Evolutionary conservation across 2,329 filamentous ascomycete genomes (phyloP), one percentile per base, ranked within the genome.

Genomic region (Dryadomyces quercivorus): DNA sequence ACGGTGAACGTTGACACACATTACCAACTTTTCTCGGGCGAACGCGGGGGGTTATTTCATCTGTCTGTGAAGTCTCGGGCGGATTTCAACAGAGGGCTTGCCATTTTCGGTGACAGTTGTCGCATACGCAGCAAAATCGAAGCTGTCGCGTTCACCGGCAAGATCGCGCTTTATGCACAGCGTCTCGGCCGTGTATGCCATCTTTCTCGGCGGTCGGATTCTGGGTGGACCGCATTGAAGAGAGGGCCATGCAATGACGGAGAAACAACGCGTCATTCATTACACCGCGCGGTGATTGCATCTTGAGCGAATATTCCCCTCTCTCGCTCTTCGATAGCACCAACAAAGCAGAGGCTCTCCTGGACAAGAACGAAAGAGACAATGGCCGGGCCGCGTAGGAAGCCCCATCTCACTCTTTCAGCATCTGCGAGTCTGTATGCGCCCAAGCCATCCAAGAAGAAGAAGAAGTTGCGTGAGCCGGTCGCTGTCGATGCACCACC

Each of bases 401-500:
- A 55, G 31, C 34, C 49, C 20, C 40, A 45, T 2, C 48, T 46
- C 2, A 10, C 42, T 20, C 42, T 51, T 16, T 38, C 50, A 2
- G 50, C 50, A 3, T 18, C 50, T 2, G 26, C 31, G 26, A 45
- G 45, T 5, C 31, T 55, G 8, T 50, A 50, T 38, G 50, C 50
- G 10, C 13, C 38, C 5, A 31, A 50, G 5, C 18, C 48, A 2
- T 21, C 26, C 18, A 54, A 43, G 20, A 51, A 49, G 7, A n/a
- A n/a, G 16, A 55, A 22, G 7, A 42, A 51, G 22, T 5, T 21
- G 12, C 54, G 56, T 2, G 54, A 55, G 38, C 20, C 54, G 0
- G 51, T 40, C 13, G 48, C 58, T 5, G 56, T 60, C 10, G 57
- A 58, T 54, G 58, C 59, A 2, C 56, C 48, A 7, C 59, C 59